These are phyloP conservation scores for Termitomyces sp. DNA, from an alignment of 768 basidiomycete species.

Conservation along the genomic window DNA sequence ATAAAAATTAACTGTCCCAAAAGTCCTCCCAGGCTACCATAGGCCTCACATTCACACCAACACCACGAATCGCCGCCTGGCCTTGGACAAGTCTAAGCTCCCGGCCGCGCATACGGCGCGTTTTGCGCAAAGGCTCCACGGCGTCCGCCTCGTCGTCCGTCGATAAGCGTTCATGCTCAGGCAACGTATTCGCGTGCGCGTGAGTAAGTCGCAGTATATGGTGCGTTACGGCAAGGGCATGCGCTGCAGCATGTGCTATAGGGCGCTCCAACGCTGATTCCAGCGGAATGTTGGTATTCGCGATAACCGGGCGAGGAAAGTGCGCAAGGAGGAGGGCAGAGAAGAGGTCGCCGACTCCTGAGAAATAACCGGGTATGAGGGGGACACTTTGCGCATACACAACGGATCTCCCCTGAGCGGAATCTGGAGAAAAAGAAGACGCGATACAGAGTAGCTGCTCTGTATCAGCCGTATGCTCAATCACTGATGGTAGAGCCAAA, in stretches of 20 bases:
- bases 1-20: conserved; percentile 22
- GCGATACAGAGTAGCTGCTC: conserved; percentile 76
- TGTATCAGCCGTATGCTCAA: conserved; percentile 31
- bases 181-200: conserved; percentile 45
- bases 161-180: conserved; percentile 48
- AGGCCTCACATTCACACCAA: conserved; percentile 25
- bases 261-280: conserved; percentile 18
- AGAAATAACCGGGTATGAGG: conserved; percentile 85
- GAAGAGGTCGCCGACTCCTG: conserved; percentile 96
- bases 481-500: conserved; percentile 39
- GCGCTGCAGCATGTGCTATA: conserved; percentile 56
- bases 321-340: conserved; percentile 86
- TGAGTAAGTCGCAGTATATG: conserved; percentile 64
- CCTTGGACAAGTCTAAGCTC: conserved; percentile 83
- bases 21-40: conserved; percentile 42
- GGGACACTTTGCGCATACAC: conserved; percentile 73
- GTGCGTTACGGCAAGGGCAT: conserved; percentile 70
- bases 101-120: conserved; percentile 73
- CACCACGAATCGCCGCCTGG: conserved; percentile 57
- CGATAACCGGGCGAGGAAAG: conserved; percentile 23
- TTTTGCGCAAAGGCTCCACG: conserved; percentile 56
- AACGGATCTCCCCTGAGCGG: conserved; percentile 9
- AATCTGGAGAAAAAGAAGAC: conserved; percentile 42
- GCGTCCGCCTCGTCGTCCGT: conserved; percentile 79
- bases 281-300: background rate